Evolutionary conservation across 2,329 filamentous ascomycete species (phyloP), one percentile per base, ranked within the genome.

Genomic region (Alternaria postmessia): DNA sequence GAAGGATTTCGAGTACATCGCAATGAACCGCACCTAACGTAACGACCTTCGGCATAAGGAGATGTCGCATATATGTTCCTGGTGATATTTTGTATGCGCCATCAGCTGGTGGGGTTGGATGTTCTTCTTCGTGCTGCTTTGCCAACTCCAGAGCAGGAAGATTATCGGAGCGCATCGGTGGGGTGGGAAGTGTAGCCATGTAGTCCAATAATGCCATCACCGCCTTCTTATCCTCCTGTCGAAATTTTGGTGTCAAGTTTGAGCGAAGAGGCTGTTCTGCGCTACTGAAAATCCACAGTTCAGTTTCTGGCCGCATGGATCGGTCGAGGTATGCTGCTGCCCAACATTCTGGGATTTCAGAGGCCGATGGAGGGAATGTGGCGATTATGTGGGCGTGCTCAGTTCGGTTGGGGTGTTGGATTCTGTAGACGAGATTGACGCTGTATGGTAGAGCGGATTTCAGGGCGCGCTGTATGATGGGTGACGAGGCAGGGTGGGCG

Each of bases 251-350:
- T 4, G 22, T 42, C 52, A 64, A 49, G 28, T 39, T 46, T 16
- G 60, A 34, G 49, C 78, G 75, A 12, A 59, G 56, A 11, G 58
- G 63, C 7, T 65, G 54, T 61, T 78, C 73, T 20, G 70, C 75
- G 8, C 54, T 57, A 4, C 73, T 77, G 73, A 88, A 91, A 1
- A 91, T 69, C 85, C 86, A 91, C 30, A 87, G 79, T 62, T 91
- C 85, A 0, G 89, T 91, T 71, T 20, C 20, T 20, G 86, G 87
- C 0, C 83, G 82, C 54, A 81, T 82, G 4, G 84, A 84, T 20
- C 88, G 81, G 73, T 92, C 89, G 6, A 89, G 71, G 69, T 88
- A 90, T 0, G 85, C 86, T 0, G 84, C 85, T 0, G 84, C 82
- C 70, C 90, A 88, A 69, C 77, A 80, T 58, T 65, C 36, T 18